Evolutionary conservation across 495 filamentous ascomycete species (phyloP), one percentile per base, ranked within the genome.

Genomic region (Penicillium angulare): DNA sequence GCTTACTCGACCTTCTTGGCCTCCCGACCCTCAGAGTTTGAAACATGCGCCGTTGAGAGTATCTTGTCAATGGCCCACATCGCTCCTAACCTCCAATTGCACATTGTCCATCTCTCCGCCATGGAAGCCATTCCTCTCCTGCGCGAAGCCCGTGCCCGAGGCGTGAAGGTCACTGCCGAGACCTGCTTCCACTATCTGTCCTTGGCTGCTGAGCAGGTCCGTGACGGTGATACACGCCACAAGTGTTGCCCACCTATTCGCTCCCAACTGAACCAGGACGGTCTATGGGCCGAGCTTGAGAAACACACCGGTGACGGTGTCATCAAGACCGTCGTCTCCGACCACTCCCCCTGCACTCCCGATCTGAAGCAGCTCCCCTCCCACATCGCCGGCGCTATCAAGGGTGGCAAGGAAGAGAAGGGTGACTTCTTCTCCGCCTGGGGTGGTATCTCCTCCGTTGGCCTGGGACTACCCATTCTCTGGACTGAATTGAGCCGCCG

Each of bases 221-320:
- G 82, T 41, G 83, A 93, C 39, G 93, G 93, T 24, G 93, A 98
- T 69, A 97, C 92, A 16, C 76, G 93, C 49, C 90, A 97, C 74
- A 98, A 98, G 71, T 98, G 93, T 78, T 98, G 93, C 66, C 93
- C 93, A 9, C 93, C 93, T 0, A 97, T 98, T 66, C 88, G 93
- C 18, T 81, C 79, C 21, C 80, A 87, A 53, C 62, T 79, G 15
- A 98, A 98, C 75, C 90, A 92, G 56, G 87, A 96, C 56, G 81
- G 82, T 21, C 80, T 98, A 2, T 98, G 93, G 93, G 80, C 80
- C 6, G 92, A 96, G 62, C 69, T 97, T 7, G 72, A 79, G 44
- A 72, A 71, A 29, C 66, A 78, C 49, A 74, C 79, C 50, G 73
- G 78, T 0, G 82, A 91, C 57, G 84, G 86, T 33, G 88, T 95